phyloP scores from a whole-genome alignment of 768 basidiomycete genomes.

The Pulveroboletus sp. region DNA sequence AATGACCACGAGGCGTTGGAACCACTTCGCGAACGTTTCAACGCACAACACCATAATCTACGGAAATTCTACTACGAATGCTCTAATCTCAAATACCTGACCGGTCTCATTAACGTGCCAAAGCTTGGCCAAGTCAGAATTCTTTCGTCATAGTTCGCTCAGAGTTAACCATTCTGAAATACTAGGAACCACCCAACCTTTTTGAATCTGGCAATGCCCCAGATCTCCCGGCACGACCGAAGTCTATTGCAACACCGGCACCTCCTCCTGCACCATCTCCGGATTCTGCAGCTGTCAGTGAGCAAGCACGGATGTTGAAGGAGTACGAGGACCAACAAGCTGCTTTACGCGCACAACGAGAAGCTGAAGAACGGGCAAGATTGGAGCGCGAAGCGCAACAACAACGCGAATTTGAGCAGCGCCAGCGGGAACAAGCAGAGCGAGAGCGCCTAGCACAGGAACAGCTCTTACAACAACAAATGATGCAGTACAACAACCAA shows the following conservation, averaged over 20 bases:
- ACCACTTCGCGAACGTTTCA: constrained; percentile 83
- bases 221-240: constrained; percentile 81
- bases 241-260: constrained; percentile 48
- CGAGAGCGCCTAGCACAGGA: constrained; percentile 86
- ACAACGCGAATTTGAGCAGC: constrained; percentile 84
- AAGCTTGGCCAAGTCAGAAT: constrained; percentile 79
- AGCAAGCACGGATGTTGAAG: constrained; percentile 92
- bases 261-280: constrained; percentile 75
- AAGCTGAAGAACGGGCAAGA: constrained; percentile 79
- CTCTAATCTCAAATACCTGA: constrained; percentile 96
- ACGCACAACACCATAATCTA: constrained; percentile 86
- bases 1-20: constrained; percentile 86
- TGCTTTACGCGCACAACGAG: constrained; percentile 75
- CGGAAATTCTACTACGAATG: constrained; percentile 99
- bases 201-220: constrained; percentile 78
- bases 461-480: constrained; percentile 77
- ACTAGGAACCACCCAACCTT: constrained; percentile 93
- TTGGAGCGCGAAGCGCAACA: constrained; percentile 73
- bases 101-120: constrained; percentile 96
- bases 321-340: constrained; percentile 95
- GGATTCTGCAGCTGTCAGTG: constrained; percentile 67
- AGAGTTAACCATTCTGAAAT: constrained; percentile 1
- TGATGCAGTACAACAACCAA: constrained; percentile 77
- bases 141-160: neutral
- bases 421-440: constrained; percentile 85